phyloP scores from a whole-genome alignment of 139 green algal species.

The Chlamydomonas sp. region DNA sequence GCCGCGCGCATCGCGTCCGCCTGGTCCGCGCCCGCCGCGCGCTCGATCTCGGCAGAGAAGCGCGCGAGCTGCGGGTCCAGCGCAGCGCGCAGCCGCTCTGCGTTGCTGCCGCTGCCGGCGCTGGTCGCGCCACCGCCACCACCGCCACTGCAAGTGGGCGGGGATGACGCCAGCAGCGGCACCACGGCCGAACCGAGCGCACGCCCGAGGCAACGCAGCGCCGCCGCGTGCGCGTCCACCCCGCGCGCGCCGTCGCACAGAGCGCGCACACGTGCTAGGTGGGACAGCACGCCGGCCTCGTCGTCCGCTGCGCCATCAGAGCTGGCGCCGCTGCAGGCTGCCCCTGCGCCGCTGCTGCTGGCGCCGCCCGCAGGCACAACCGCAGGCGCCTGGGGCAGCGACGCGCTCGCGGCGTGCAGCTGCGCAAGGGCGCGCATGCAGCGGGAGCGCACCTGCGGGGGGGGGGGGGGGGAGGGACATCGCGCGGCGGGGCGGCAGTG shows the following conservation, averaged over 20 bases:
- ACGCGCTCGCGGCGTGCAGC: slow-evolving; percentile 19
- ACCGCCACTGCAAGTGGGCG: no score
- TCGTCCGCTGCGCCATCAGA: neutral
- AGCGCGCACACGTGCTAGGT: slow-evolving; percentile 8
- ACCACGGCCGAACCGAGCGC: slow-evolving; percentile 14
- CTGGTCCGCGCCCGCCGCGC: slow-evolving; percentile 18
- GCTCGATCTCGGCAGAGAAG: slow-evolving; percentile 9
- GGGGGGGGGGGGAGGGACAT: no score
- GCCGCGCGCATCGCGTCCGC: slow-evolving; percentile 46
- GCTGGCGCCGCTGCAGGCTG: no score
- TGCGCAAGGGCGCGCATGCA: slow-evolving; percentile 6
- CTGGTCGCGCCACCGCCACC: no score
- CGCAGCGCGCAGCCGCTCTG: no score
- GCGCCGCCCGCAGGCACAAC: neutral
- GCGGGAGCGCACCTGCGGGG: neutral
- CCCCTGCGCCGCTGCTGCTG: no score
- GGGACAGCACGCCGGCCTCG: slow-evolving; percentile 3
- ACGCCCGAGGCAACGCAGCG: slow-evolving; percentile 35
- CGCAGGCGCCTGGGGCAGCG: neutral
- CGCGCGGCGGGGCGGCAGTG: no score
- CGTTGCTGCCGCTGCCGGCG: no score
- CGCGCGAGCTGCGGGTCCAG: neutral
- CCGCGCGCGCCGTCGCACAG: slow-evolving; percentile 16
- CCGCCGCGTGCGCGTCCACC: slow-evolving; percentile 26
- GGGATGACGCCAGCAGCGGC: neutral